These are phyloP conservation scores for Trichosporon ovoides DNA, from an alignment of 1,284 basidiomycete species.

Conservation along the genomic window DNA sequence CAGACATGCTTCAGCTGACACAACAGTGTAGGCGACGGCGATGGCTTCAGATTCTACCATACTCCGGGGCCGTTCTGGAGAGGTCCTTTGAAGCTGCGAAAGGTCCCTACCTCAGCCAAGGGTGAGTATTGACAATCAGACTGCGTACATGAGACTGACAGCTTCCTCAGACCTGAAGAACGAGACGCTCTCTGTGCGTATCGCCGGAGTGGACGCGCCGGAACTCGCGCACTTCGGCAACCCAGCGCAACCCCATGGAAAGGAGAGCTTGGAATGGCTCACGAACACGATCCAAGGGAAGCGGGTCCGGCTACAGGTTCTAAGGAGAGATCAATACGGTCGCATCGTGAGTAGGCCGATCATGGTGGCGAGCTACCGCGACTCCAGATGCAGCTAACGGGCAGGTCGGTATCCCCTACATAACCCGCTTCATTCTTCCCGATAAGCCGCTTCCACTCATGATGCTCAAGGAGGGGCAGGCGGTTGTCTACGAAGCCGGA, in stretches of 20 bases:
- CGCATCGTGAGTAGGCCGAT: slow-evolving; percentile 58
- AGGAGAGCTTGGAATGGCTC: slow-evolving; percentile 69
- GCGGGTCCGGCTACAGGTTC: slow-evolving; percentile 54
- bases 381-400: slow-evolving; percentile 6
- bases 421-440: slow-evolving; percentile 49
- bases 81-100: slow-evolving; percentile 64
- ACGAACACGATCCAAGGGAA: slow-evolving; percentile 55
- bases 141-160: background rate
- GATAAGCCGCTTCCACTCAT: slow-evolving; percentile 62
- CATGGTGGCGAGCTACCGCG: too few species aligned
- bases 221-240: slow-evolving; percentile 77
- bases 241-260: slow-evolving; percentile 63
- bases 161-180: slow-evolving; percentile 59
- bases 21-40: slow-evolving; percentile 70
- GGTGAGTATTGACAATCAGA: slow-evolving; percentile 50
- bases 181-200: slow-evolving; percentile 73
- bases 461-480: slow-evolving; percentile 74
- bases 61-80: slow-evolving; percentile 68
- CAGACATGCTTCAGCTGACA: background rate
- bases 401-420: slow-evolving; percentile 62
- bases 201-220: slow-evolving; percentile 84
- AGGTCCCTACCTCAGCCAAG: slow-evolving; percentile 58
- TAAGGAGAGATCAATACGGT: slow-evolving; percentile 72
- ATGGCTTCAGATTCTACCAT: slow-evolving; percentile 63
- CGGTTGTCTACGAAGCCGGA: slow-evolving; percentile 64